Conservation (phyloP, 2,329 filamentous ascomycete genomes). For the Penicillium griseofulvum region DNA sequence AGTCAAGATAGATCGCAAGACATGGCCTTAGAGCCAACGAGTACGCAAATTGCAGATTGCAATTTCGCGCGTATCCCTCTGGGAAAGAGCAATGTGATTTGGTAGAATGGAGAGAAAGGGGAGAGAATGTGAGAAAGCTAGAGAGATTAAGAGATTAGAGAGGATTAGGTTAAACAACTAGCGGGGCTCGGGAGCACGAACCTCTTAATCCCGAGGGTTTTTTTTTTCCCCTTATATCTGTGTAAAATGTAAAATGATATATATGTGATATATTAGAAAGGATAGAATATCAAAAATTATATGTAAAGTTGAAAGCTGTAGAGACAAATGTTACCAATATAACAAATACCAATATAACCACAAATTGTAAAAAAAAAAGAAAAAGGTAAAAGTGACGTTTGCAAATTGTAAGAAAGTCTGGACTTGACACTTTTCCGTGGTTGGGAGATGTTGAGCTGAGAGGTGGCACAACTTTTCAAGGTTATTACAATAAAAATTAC, state of each 20-base stretch:
- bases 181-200: slow-evolving; percentile 21
- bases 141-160: slow-evolving; percentile 8
- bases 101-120: slow-evolving; percentile 13
- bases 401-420: slow-evolving; percentile 14
- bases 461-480: slow-evolving; percentile 1
- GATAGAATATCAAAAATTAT: background rate
- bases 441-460: background rate
- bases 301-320: too few species aligned
- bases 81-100: slow-evolving; percentile 12
- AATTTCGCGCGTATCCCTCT: slow-evolving; percentile 5
- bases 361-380: background rate
- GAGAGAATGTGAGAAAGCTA: slow-evolving; percentile 18
- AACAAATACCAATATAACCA: background rate
- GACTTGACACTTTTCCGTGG: slow-evolving; percentile 12
- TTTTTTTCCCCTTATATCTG: background rate
- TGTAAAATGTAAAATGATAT: background rate
- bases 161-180: slow-evolving; percentile 16
- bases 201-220: slow-evolving; percentile 13
- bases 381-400: slow-evolving; percentile 20
- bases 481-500: background rate
- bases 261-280: background rate
- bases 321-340: background rate
- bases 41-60: background rate
- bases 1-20: slow-evolving; percentile 21
- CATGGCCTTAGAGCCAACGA: slow-evolving; percentile 25